These are phyloP conservation scores for Penicillium glabrum DNA, from an alignment of 2,329 filamentous ascomycete species.

Conservation along the genomic window DNA sequence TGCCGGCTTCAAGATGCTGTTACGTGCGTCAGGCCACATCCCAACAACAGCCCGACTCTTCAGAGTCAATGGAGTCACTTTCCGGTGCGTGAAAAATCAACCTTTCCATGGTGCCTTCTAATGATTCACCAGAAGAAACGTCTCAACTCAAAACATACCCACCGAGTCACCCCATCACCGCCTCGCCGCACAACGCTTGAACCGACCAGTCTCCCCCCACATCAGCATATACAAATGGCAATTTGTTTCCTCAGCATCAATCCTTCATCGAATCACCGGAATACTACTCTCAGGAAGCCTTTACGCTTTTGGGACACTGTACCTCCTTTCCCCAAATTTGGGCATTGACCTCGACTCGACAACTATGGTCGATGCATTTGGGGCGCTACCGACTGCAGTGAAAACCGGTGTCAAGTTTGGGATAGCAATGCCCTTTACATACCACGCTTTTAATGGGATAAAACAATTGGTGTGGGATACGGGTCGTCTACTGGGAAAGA, in stretches of 20 bases:
- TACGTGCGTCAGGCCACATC: not conserved
- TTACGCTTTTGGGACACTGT: slow-evolving; percentile 73
- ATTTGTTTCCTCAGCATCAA: slow-evolving; percentile 74
- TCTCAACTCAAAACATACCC: not conserved
- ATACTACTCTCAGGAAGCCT: slow-evolving; percentile 65
- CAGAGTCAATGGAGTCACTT: not conserved
- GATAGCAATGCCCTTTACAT: slow-evolving; percentile 62
- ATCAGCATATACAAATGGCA: slow-evolving; percentile 77
- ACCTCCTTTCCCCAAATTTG: slow-evolving; percentile 71
- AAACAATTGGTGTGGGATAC: slow-evolving; percentile 67
- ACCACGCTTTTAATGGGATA: slow-evolving; percentile 63
- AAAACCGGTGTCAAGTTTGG: slow-evolving; percentile 58
- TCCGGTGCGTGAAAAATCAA: not conserved
- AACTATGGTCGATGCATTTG: slow-evolving; percentile 60
- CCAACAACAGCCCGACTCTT: not conserved
- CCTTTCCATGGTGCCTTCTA: not conserved
- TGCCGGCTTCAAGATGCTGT: not conserved
- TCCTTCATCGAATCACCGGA: slow-evolving; percentile 77
- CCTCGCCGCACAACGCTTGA: slow-evolving; percentile 73
- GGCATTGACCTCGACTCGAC: slow-evolving; percentile 65
- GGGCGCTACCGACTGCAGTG: slow-evolving; percentile 53
- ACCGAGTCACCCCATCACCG: not conserved
- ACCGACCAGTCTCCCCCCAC: slow-evolving; percentile 78
- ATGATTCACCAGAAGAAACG: not conserved
- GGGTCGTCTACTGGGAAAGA: slow-evolving; percentile 37